Conservation (phyloP, 768 basidiomycete species). For the Agaricus bisporus region DNA sequence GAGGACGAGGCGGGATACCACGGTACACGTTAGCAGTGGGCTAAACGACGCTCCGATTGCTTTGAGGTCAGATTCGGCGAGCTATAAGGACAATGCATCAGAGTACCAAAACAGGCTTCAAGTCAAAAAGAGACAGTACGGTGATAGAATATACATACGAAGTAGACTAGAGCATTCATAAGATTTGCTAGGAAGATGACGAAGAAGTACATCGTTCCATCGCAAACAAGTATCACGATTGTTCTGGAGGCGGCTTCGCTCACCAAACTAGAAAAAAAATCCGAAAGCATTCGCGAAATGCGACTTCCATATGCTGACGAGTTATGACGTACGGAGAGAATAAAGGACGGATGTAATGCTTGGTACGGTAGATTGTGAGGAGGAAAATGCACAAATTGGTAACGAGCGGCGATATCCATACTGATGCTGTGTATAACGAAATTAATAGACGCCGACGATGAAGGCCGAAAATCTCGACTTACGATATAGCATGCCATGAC, state of each 20-base stretch:
- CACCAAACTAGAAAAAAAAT: neutral
- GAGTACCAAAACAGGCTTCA: too few species aligned
- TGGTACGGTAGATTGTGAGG: conserved; percentile 15
- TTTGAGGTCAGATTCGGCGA: conserved; percentile 19
- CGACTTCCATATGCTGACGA: too few species aligned
- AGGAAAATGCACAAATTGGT: conserved; percentile 16
- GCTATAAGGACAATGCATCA: conserved; percentile 6
- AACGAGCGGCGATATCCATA: conserved; percentile 21
- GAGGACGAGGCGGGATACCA: conserved; percentile 25
- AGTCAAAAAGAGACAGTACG: neutral
- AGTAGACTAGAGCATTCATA: conserved; percentile 20
- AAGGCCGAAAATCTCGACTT: neutral
- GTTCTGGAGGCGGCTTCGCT: conserved; percentile 13
- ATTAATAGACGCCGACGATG: neutral
- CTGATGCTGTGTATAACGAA: conserved; percentile 12
- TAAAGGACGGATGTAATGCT: conserved; percentile 8
- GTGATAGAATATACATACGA: conserved; percentile 14
- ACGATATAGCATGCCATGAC: conserved; percentile 18
- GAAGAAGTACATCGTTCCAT: conserved; percentile 23
- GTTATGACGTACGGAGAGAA: neutral
- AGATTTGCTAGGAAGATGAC: conserved; percentile 21
- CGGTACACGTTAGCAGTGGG: conserved; percentile 21
- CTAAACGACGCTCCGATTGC: conserved; percentile 26
- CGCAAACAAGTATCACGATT: conserved; percentile 20
- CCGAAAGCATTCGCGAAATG: neutral